Percentiles rank a stretch among this genome's conserved stretches.
Conservation (phyloP, 257 asterid genomes). For the Ligustrum vulgare region DNA sequence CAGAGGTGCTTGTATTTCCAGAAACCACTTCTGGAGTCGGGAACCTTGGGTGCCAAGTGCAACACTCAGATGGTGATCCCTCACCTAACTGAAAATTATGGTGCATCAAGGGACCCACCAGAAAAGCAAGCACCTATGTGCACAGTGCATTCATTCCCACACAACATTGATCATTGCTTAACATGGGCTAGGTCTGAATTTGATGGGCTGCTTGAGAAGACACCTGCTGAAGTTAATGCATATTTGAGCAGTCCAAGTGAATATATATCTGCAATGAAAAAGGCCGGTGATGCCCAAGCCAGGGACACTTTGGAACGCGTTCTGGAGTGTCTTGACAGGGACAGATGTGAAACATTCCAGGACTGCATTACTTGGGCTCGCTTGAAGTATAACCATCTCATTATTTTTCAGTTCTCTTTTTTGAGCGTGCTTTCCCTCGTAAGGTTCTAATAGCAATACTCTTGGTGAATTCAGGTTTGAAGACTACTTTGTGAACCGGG, state of each 20-base stretch:
- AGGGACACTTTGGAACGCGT: slow-evolving; percentile 44
- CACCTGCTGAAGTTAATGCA: slow-evolving; percentile 42
- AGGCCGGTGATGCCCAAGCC: slow-evolving; percentile 54
- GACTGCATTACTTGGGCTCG: slow-evolving; percentile 53
- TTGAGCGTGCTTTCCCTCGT: not conserved
- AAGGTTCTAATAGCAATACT: slow-evolving; percentile 13
- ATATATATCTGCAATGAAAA: slow-evolving; percentile 38
- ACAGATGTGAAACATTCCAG: slow-evolving; percentile 41
- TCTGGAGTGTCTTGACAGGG: slow-evolving; percentile 38
- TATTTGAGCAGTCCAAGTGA: slow-evolving; percentile 37
- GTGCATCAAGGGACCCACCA: slow-evolving; percentile 53
- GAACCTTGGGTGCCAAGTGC: slow-evolving; percentile 53
- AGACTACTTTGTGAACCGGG: slow-evolving; percentile 40
- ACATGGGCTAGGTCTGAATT: slow-evolving; percentile 56
- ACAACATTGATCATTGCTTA: slow-evolving; percentile 50
- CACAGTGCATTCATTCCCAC: slow-evolving; percentile 47
- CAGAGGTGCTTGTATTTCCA: slow-evolving; percentile 50
- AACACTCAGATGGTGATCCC: slow-evolving; percentile 52
- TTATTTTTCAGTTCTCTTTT: not conserved
- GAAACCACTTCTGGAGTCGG: slow-evolving; percentile 46
- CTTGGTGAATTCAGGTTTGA: slow-evolving; percentile 36
- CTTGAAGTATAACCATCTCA: slow-evolving; percentile 26
- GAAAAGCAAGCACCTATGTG: slow-evolving; percentile 52
- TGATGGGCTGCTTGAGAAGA: slow-evolving; percentile 48
- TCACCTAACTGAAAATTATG: slow-evolving; percentile 47